Evolutionary conservation across 163 green algal species (phyloP), one percentile per base, ranked within the genome.

Genomic region (Scenedesmus sp.): DNA sequence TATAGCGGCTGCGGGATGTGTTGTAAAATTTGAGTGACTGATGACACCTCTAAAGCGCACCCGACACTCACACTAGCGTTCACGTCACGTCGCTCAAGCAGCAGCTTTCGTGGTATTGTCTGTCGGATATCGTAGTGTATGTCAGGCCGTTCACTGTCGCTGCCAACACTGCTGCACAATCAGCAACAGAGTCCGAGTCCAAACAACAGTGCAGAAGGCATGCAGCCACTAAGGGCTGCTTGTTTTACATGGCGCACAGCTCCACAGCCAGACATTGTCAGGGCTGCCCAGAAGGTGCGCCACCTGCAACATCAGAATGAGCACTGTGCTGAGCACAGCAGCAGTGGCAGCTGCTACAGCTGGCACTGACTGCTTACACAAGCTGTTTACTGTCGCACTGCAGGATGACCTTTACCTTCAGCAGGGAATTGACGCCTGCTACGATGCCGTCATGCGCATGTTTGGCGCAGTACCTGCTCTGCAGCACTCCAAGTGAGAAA

Each of bases 341-440:
- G 24, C 24, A 43, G 51, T 0, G 46, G 16, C 30, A 30, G 24
- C 70, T 30, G 35, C 56, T n/a, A 3, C 42, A 42, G 33, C 81
- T 89, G 30, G n/a, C 18, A 81, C 40, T 35, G 10, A 18, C 13
- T 53, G 35, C n/a, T 56, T 46, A 68, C 43, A 37, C 42, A 4
- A 68, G 53, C 42, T 56, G 13, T 33, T 53, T 20, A 0, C 76
- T 35, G 1, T 53, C 68, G 4, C 0, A 81, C 40, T 85, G 79
- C 95, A 98, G 96, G 96, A 98, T 82, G 95, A 97, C 59, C 35
- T 95, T 12, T 98, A 98, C 61, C 85, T 95, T 0, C 85, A 96
- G 37, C 89, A 97, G 33, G 86, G 96, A 7, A 92, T 92, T 16
- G 94, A 97, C 40, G 91, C 92, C 0, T 96, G 93, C 65, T 93